Evolutionary conservation across 2,329 filamentous ascomycete genomes (phyloP).

Genomic region (Didymosphaeria variabile): DNA sequence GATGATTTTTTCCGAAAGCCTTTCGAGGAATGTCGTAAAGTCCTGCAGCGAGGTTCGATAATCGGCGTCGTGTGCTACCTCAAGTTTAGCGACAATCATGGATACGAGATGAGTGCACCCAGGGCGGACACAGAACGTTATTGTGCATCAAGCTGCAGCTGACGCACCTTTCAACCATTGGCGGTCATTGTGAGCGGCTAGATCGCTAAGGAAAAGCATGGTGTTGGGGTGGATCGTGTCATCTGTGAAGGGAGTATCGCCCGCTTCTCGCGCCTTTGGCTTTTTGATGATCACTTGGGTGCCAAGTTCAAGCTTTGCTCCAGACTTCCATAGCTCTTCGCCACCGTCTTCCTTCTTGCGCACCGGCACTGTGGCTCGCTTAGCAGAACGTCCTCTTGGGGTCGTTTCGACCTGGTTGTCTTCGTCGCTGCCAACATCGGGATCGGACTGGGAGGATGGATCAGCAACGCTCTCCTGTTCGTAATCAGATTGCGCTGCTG

Average conservation of each 20-base stretch:
- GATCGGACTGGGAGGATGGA: slow-evolving; percentile 40
- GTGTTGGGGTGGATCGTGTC: slow-evolving; percentile 71
- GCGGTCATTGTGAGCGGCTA: slow-evolving; percentile 68
- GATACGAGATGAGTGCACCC: background rate
- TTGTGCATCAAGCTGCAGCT: slow-evolving; percentile 4
- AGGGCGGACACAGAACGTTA: background rate
- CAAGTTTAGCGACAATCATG: slow-evolving; percentile 23
- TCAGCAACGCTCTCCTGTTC: slow-evolving; percentile 49
- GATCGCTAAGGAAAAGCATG: slow-evolving; percentile 66
- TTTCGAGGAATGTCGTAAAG: slow-evolving; percentile 80
- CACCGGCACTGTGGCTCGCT: slow-evolving; percentile 28
- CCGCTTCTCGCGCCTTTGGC: slow-evolving; percentile 68
- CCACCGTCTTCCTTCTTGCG: slow-evolving; percentile 45
- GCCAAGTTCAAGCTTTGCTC: slow-evolving; percentile 66
- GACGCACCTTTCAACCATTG: slow-evolving; percentile 69
- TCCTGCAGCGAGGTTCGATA: slow-evolving; percentile 81
- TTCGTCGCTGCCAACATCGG: slow-evolving; percentile 41
- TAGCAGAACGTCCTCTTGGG: slow-evolving; percentile 29
- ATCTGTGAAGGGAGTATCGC: slow-evolving; percentile 65
- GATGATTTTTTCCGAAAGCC: slow-evolving; percentile 73
- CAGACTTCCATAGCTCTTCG: slow-evolving; percentile 65
- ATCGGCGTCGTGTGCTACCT: slow-evolving; percentile 77
- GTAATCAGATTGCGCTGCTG: slow-evolving; percentile 50
- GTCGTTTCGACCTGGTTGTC: slow-evolving; percentile 40
- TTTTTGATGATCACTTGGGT: slow-evolving; percentile 70